Evolutionary conservation across 2,329 filamentous ascomycete species (phyloP), one percentile per base, ranked within the genome.

Genomic region (Sporothrix dimorphospora): DNA sequence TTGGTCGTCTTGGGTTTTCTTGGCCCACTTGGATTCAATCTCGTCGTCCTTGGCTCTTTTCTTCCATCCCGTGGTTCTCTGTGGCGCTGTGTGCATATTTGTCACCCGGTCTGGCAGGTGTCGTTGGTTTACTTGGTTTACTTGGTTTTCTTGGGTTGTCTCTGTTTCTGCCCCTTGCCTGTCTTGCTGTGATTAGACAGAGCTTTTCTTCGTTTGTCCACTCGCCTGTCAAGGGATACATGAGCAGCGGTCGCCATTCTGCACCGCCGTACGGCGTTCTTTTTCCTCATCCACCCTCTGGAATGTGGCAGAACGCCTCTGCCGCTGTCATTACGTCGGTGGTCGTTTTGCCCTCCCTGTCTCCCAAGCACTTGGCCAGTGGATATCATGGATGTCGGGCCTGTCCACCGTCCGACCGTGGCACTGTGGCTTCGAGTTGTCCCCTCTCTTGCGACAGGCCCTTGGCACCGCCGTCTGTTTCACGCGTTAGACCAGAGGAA

Each of bases 381-480:
- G n/a, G n/a, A n/a, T n/a, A n/a, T n/a, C n/a, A n/a, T 63, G 57
- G 11, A 63, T 3, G 11, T 14, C 30, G 57, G 57, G 57, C 34
- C 27, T 40, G 57, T 42, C 30, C 30, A 14, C 38, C 19, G 57
- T 61, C 14, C 16, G 19, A 61, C 34, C n/a, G 34, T 42, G 40
- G 19, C 21, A 24, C n/a, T 63, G 57, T 24, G 30, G 34, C 34
- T 40, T 16, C 65, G 34, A 34, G 59, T 63, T 7, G 38, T 42
- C 59, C 19, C 53, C n/a, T 45, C 38, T 27, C 40, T 45, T 53
- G 47, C 27, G 47, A 55, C 66, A 69, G 66, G 66, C 49, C 49
- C 34, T 69, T 69, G 65, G 30, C 66, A 69, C 66, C 66, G 66
- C 66, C 66, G 66, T 55, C 49, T 42, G 66, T 68, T 67, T 68